A percentile compares a stretch with the other conserved stretches of the same genome.
Evolutionary conservation across 192 early-diverging fungal genomes (phyloP).

Genomic region (Diversispora epigaea): DNA sequence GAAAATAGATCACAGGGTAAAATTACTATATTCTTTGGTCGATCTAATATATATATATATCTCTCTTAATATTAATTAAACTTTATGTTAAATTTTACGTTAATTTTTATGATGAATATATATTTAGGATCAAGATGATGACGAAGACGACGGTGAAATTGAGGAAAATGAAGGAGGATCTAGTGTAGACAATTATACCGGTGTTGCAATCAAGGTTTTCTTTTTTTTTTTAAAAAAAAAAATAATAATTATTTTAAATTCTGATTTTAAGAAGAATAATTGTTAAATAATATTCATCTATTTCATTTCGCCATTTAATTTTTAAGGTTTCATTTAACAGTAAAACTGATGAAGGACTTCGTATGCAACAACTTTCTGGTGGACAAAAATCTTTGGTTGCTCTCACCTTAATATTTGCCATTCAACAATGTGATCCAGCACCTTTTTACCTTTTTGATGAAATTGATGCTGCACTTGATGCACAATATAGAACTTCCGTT

Average conservation of each 20-base stretch:
- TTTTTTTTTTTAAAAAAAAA: too few relatives aligned
- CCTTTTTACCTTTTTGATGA: conserved; percentile 99
- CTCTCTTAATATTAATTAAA: too few relatives aligned
- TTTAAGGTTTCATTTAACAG: conserved; percentile 88
- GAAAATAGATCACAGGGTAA: conserved; percentile 50
- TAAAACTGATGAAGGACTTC: conserved; percentile 79
- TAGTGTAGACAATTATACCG: conserved; percentile 82
- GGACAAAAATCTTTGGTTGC: conserved; percentile 99
- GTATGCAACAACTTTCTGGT: conserved; percentile 95
- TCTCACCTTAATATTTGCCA: conserved; percentile 95
- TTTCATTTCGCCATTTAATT: conserved; percentile 5
- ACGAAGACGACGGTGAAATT: conserved; percentile 42
- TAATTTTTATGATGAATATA: conserved; percentile 1
- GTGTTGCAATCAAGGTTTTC: conserved; percentile 75
- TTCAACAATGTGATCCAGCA: conserved; percentile 97
- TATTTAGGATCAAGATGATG: conserved; percentile 34
- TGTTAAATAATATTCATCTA: too few relatives aligned
- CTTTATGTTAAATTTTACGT: too few relatives aligned
- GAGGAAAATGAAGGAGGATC: conserved; percentile 43
- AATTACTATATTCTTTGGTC: neutral
- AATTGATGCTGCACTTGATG: conserved; percentile 97
- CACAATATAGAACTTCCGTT: conserved; percentile 90
- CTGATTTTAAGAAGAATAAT: neutral
- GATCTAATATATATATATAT: neutral
- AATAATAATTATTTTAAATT: neutral